Evolutionary conservation across 2,329 filamentous ascomycete species (phyloP).

Genomic region (Pyrenophora graminea): DNA sequence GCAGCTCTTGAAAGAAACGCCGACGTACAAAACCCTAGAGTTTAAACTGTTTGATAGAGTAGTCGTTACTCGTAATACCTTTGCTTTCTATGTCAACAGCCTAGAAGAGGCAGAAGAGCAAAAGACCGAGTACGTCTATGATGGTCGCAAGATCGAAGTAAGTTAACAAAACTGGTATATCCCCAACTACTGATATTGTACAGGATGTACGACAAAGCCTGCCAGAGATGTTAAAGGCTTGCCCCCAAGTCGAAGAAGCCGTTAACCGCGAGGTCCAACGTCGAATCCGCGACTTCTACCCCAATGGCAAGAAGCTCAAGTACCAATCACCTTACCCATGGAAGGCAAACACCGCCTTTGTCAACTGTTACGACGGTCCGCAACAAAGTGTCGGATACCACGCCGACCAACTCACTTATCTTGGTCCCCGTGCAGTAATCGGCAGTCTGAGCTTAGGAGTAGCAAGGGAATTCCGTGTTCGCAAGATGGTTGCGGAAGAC

Average conservation of each 20-base stretch:
- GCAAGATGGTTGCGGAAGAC: slow-evolving; percentile 68
- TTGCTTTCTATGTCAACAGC: slow-evolving; percentile 79
- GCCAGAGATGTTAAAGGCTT: slow-evolving; percentile 72
- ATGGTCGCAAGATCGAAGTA: slow-evolving; percentile 72
- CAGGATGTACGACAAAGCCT: slow-evolving; percentile 74
- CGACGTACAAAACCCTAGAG: slow-evolving; percentile 69
- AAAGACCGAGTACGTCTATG: slow-evolving; percentile 82
- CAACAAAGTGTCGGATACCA: slow-evolving; percentile 88
- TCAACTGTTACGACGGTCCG: slow-evolving; percentile 88
- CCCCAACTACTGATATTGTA: background rate
- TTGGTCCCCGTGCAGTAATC: slow-evolving; percentile 86
- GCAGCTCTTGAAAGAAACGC: slow-evolving; percentile 76
- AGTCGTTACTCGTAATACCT: slow-evolving; percentile 82
- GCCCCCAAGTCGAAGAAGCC: slow-evolving; percentile 68
- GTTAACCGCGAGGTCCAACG: slow-evolving; percentile 78
- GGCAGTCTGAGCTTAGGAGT: slow-evolving; percentile 90
- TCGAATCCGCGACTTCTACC: slow-evolving; percentile 71
- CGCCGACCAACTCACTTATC: slow-evolving; percentile 88
- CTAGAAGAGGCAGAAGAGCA: slow-evolving; percentile 70
- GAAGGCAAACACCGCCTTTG: slow-evolving; percentile 87
- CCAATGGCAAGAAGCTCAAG: slow-evolving; percentile 71
- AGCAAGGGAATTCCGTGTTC: slow-evolving; percentile 88
- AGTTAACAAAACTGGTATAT: background rate
- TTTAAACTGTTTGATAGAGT: slow-evolving; percentile 90
- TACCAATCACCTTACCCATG: slow-evolving; percentile 75